These are phyloP conservation scores for Penicillium egyptiacum DNA, from an alignment of 495 filamentous ascomycete genomes.

Conservation along the genomic window DNA sequence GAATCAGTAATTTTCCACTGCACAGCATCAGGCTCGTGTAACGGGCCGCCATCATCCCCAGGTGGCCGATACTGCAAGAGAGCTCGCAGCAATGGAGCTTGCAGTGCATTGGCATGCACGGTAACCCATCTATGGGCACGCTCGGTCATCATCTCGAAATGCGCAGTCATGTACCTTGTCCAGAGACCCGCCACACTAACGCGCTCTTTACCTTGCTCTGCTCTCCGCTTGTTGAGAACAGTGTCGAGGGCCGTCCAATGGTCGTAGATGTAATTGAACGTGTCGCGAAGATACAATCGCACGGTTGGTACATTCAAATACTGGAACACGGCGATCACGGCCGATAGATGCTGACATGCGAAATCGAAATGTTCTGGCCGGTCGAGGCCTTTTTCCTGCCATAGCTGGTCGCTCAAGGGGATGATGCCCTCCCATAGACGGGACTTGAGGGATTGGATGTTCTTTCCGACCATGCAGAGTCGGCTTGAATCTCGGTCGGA, in stretches of 20 bases:
- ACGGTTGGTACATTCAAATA: slow-evolving; percentile 28
- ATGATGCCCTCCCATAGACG: slow-evolving; percentile 35
- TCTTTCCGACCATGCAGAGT: slow-evolving; percentile 28
- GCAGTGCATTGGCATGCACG: slow-evolving; percentile 23
- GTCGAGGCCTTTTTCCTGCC: slow-evolving; percentile 34
- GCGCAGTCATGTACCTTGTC: slow-evolving; percentile 27
- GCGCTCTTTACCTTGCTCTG: background rate
- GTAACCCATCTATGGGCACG: slow-evolving; percentile 35
- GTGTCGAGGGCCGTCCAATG: slow-evolving; percentile 26
- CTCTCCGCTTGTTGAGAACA: slow-evolving; percentile 15
- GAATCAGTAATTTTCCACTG: slow-evolving; percentile 26
- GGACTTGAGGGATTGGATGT: slow-evolving; percentile 29
- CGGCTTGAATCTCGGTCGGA: slow-evolving; percentile 16
- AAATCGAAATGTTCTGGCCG: slow-evolving; percentile 29
- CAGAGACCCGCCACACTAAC: slow-evolving; percentile 29
- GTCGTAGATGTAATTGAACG: slow-evolving; percentile 32
- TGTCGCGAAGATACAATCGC: slow-evolving; percentile 25
- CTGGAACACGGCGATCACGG: slow-evolving; percentile 35
- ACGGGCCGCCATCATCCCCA: background rate
- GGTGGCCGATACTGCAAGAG: slow-evolving; percentile 4
- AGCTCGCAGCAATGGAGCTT: slow-evolving; percentile 17
- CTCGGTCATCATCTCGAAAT: slow-evolving; percentile 29
- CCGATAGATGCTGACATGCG: slow-evolving; percentile 29
- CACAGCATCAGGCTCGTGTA: slow-evolving; percentile 4
- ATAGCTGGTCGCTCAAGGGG: slow-evolving; percentile 35